Evolutionary conservation across 768 basidiomycete species (phyloP).

Genomic region (Suillus occidentalis): DNA sequence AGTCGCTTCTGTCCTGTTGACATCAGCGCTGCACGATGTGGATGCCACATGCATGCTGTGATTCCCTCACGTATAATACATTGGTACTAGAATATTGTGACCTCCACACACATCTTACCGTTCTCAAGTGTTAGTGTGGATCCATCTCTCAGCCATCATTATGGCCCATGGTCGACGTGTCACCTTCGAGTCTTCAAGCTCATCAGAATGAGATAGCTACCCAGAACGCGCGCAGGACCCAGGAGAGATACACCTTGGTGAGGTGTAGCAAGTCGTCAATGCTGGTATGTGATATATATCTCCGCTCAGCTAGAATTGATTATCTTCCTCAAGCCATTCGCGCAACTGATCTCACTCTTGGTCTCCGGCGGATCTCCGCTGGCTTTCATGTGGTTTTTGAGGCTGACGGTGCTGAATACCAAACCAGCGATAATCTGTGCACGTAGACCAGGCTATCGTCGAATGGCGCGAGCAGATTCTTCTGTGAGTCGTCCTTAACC

Average conservation of each 20-base stretch:
- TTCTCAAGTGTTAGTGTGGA: no score
- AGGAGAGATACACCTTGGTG: not conserved
- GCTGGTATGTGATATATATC: not conserved
- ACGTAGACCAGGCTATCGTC: not conserved
- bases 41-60: no score
- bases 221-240: no score
- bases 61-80: no score
- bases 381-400: conserved; percentile 12
- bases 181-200: no score
- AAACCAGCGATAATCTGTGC: not conserved
- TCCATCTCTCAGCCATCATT: no score
- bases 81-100: no score
- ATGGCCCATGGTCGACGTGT: no score
- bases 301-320: not conserved
- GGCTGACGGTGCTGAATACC: not conserved
- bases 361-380: conserved; percentile 9
- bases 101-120: no score
- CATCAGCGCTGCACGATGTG: no score
- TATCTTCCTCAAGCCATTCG: conserved; percentile 15
- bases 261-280: not conserved
- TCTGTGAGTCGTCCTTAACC: not conserved
- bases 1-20: no score
- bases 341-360: conserved; percentile 7
- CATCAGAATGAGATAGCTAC: no score
- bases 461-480: conserved; percentile 6